These are phyloP conservation scores for Candida pseudoglaebosa DNA, from an alignment of 805 yeast genomes.

Conservation along the genomic window DNA sequence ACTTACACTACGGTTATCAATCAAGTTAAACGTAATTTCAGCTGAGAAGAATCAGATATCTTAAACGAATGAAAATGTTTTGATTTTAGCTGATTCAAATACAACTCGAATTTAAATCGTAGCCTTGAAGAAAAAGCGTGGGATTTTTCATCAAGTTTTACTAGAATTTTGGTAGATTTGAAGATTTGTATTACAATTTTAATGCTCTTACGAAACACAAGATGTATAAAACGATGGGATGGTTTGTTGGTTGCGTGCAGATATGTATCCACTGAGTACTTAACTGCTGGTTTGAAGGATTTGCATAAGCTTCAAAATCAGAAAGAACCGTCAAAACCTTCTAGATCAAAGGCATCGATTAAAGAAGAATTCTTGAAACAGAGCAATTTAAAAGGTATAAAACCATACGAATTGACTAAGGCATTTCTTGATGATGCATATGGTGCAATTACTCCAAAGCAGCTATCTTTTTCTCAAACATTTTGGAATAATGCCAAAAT, in stretches of 20 bases:
- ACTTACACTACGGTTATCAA: too few species aligned
- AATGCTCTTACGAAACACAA: neutral
- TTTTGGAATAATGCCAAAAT: conserved; percentile 45
- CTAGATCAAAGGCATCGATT: neutral
- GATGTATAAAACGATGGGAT: neutral
- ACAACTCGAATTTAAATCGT: too few species aligned
- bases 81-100: too few species aligned
- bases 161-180: too few species aligned
- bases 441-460: conserved; percentile 9
- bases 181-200: too few species aligned
- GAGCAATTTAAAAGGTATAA: conserved; percentile 9
- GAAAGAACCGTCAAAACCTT: neutral
- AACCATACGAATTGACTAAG: conserved; percentile 21
- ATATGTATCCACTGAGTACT: neutral
- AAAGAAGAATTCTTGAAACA: neutral
- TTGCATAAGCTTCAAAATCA: neutral
- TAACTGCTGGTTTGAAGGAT: conserved; percentile 2
- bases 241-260: neutral
- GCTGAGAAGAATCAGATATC: too few species aligned
- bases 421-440: conserved; percentile 16
- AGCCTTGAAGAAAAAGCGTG: too few species aligned
- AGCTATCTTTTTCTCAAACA: conserved; percentile 20
- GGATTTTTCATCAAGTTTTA: too few species aligned
- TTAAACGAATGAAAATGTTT: too few species aligned
- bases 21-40: too few species aligned